A percentile compares a stretch with the other conserved stretches of the same genome.
These are phyloP conservation scores for Apiospora malaysiana DNA, from an alignment of 2,329 filamentous ascomycete genomes.

Conservation along the genomic window DNA sequence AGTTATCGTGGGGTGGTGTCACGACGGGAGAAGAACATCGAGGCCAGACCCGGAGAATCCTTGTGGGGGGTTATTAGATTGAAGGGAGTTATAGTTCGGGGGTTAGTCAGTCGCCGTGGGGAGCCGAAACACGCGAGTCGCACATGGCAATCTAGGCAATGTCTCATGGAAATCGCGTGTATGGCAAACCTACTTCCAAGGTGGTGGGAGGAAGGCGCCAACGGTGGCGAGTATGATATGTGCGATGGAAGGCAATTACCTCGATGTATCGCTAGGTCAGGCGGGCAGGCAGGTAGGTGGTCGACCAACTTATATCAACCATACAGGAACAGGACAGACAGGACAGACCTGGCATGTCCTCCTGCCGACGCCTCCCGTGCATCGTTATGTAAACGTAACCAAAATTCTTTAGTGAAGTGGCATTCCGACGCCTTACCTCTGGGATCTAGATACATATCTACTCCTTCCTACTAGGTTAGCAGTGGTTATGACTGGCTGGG, in stretches of 20 bases:
- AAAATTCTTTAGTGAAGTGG: background rate
- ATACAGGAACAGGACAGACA: too few relatives aligned
- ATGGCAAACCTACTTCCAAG: background rate
- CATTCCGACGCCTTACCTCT: background rate
- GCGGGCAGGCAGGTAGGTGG: background rate
- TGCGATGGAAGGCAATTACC: background rate
- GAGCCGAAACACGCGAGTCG: slow-evolving; percentile 16
- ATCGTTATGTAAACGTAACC: background rate
- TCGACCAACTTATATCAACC: background rate
- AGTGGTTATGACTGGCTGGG: background rate
- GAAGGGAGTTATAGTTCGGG: background rate
- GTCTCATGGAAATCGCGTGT: background rate
- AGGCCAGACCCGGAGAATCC: background rate
- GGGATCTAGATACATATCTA: background rate
- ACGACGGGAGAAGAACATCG: background rate
- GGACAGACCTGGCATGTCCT: background rate
- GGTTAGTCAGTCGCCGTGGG: background rate
- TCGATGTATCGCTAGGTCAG: background rate
- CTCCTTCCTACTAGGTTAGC: background rate
- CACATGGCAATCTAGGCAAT: slow-evolving; percentile 4
- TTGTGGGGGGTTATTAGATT: background rate
- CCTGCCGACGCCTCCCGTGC: background rate
- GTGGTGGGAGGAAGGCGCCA: background rate
- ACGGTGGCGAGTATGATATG: background rate
- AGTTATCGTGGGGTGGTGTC: background rate